Percentiles rank a stretch among this genome's conserved stretches.
Conservation (phyloP, 2,329 filamentous ascomycete species). For the Nakataea oryzae region DNA sequence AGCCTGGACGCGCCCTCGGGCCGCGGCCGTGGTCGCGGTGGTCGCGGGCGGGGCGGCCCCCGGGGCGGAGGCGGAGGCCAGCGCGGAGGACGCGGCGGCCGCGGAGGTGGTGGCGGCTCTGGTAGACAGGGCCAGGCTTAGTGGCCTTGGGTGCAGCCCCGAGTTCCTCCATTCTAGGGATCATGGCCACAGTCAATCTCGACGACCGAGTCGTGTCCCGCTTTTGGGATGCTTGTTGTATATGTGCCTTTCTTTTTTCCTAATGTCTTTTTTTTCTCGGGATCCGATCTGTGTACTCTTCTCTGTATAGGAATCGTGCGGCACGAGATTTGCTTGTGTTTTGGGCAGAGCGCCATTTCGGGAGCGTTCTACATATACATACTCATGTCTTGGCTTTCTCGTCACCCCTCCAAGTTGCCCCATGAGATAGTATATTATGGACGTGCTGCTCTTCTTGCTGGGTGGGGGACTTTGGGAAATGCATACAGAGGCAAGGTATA, state of each 20-base stretch:
- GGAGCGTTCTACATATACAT: neutral
- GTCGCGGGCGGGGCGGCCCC: slow-evolving; percentile 17
- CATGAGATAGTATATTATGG: neutral
- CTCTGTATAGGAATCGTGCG: neutral
- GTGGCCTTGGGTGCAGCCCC: neutral
- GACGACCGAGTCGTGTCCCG: too few species aligned
- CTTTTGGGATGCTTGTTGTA: too few species aligned
- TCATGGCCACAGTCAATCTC: neutral
- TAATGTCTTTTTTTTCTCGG: too few species aligned
- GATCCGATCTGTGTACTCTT: neutral
- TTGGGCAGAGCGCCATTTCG: neutral
- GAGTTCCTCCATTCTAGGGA: neutral
- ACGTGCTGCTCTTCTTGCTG: neutral
- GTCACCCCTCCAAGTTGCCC: neutral
- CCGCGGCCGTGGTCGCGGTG: slow-evolving; percentile 27
- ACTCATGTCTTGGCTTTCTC: neutral
- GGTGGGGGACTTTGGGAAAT: neutral
- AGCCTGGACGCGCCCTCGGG: slow-evolving; percentile 36
- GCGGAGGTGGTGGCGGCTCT: slow-evolving; percentile 12
- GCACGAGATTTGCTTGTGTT: neutral
- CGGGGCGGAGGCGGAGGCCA: slow-evolving; percentile 8
- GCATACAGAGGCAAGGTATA: neutral
- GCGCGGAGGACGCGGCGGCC: neutral
- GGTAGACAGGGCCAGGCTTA: neutral
- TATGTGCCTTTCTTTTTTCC: neutral